Base-by-base conservation (phyloP, 495 filamentous ascomycete species). In the Glonium stellatum region DNA sequence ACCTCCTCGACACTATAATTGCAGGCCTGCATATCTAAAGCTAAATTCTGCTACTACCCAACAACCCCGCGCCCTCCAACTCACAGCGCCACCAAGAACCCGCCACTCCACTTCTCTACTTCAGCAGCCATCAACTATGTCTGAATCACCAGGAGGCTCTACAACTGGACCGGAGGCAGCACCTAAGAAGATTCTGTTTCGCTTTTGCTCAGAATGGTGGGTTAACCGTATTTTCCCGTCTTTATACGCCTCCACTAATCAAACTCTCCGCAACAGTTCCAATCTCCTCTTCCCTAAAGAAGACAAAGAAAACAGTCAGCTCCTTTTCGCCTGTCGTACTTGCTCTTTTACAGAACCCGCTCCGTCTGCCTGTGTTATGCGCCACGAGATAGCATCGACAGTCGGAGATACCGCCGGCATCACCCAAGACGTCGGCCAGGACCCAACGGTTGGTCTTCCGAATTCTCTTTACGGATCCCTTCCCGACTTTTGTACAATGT, bases 261-360 rank as follows among this genome's bases (percentile, higher is more conserved):
- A 31, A 31, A 31, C n/a, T 25, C 44, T 13, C 15, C 2, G 55
- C 13, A 21, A 44, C 55, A 89, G 87, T 76, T 93, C 89, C 67
- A 99, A 99, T 80, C 87, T 99, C 83, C 79, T 99, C 54, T 97
- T 97, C 72, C 93, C 93, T 13, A 91, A 92, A 73, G 93, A 99
- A 78, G 90, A 96, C 72, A 79, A 79, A 21, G 64, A 73, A 54
- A 82, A 76, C 65, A 83, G 82, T 72, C 76, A 75, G 22, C 80
- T 90, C 51, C 81, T 87, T 75, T 90, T 84, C 73, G 83, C 82
- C 18, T 99, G 93, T 78, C 88, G 91, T 56, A 96, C 89, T 42
- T 99, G 93, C 78, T 85, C 87, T 68, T 93, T 87, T 73, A 87
- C 84, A 68, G 91, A 96, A 73, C 80, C 83, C 44, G 90, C 92